Evolutionary conservation across 2,329 filamentous ascomycete species (phyloP), one percentile per base, ranked within the genome.

Genomic region (Aspergillus unguis): DNA sequence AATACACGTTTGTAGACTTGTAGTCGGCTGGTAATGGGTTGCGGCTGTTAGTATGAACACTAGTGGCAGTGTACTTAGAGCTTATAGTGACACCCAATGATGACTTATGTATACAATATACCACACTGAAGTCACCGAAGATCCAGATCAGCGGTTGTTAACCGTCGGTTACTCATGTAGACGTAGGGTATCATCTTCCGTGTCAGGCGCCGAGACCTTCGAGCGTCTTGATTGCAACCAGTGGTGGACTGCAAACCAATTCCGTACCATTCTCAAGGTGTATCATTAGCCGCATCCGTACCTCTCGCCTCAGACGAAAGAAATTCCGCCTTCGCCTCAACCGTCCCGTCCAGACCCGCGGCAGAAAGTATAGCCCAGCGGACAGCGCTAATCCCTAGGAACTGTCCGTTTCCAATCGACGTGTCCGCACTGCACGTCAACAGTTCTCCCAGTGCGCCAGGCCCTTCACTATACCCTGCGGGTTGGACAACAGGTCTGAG

Each of bases 311-410:
- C 41, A 43, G 47, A 44, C 23, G 56, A 53, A 27, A 49, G 55
- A 5, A 45, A 41, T 5, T 57, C 58, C 25, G 54, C 57, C 26
- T 50, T 57, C 35, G 51, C 58, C 46, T 66, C 62, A 31, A 72
- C 62, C 47, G 61, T 69, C 29, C 64, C 65, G 54, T 83, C 80
- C 61, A 85, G 67, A 2, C 81, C 83, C 51, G 80, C 80, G 37
- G 85, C 85, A 57, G 78, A 77, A 55, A 89, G 63, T 48, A 88
- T 80, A 2, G 85, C 82, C 79, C 82, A 86, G 48, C 85, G 71
- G 7, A 89, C 66, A 53, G 82, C 78, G 66, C 83, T 79, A 40
- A 88, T 74, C 0, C 86, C 86, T 46, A 86, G 61, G 53, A 74
- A 77, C 51, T 73, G 73, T 29, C 75, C 76, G 27, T 70, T 70